These are phyloP conservation scores for Pseudogymnoascus verrucosus DNA, from an alignment of 2,329 filamentous ascomycete species.

Conservation along the genomic window DNA sequence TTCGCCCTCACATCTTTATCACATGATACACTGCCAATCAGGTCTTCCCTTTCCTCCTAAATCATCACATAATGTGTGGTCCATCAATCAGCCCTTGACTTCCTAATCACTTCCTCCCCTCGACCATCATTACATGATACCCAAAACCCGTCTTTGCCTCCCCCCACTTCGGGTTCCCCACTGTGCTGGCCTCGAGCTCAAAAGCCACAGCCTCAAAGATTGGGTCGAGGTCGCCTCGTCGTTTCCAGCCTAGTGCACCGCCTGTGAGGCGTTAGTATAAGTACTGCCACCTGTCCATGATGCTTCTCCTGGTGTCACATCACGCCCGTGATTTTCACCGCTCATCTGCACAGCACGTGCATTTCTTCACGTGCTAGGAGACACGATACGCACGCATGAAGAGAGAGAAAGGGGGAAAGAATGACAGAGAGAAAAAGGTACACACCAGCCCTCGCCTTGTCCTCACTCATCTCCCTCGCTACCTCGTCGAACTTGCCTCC, in stretches of 20 bases:
- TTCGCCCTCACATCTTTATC: not conserved
- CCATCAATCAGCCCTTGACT: not conserved
- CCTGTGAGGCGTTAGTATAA: conserved; percentile 35
- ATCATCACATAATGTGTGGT: not conserved
- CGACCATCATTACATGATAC: conserved; percentile 74
- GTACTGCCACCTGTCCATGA: not conserved
- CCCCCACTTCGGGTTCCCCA: conserved; percentile 53
- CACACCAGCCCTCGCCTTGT: conserved; percentile 61
- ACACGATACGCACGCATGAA: not conserved
- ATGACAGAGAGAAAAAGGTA: conserved; percentile 9
- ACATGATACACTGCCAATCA: not conserved
- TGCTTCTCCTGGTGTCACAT: not conserved
- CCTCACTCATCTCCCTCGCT: conserved; percentile 64
- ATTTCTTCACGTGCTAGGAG: not conserved
- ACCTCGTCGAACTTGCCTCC: conserved; percentile 69
- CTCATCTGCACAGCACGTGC: not conserved
- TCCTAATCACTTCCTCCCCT: conserved; percentile 25
- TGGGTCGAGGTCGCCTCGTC: conserved; percentile 55
- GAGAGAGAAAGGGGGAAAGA: not conserved
- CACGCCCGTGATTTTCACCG: not conserved
- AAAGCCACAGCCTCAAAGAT: conserved; percentile 69
- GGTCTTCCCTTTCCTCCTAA: not conserved
- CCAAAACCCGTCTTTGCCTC: conserved; percentile 69
- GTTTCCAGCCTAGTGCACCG: conserved; percentile 66
- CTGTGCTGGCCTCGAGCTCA: conserved; percentile 58